A percentile compares a stretch with the other conserved stretches of the same genome.
These are phyloP conservation scores for Hypoxylon cercidicola DNA, from an alignment of 495 filamentous ascomycete species.

Conservation along the genomic window DNA sequence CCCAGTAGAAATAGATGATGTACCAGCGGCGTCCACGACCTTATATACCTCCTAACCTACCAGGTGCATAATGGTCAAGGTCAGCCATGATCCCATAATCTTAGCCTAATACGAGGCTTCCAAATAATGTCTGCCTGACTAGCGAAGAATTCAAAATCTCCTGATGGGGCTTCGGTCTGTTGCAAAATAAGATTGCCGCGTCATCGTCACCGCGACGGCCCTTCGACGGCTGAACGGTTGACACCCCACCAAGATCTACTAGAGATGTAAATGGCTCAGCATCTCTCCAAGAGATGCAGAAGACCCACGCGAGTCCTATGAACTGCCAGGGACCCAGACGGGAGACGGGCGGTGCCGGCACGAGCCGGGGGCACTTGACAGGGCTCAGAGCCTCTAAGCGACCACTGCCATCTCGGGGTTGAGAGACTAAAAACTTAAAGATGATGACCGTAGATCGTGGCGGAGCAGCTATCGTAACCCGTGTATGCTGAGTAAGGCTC, in stretches of 20 bases:
- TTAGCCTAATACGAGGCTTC: neutral
- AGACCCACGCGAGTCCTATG: too few relatives aligned
- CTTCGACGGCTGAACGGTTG: too few relatives aligned
- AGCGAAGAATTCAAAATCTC: neutral
- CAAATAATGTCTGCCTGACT: neutral
- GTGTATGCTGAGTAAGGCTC: neutral
- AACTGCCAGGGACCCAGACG: too few relatives aligned
- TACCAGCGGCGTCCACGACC: too few relatives aligned
- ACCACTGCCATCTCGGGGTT: slow-evolving; percentile 1
- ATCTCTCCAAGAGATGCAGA: too few relatives aligned
- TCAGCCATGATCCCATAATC: too few relatives aligned
- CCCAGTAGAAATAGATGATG: too few relatives aligned
- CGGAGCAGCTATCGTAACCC: slow-evolving; percentile 7
- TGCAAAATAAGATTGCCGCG: neutral
- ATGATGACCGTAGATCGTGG: slow-evolving; percentile 3
- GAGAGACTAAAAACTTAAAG: neutral
- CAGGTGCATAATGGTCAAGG: too few relatives aligned
- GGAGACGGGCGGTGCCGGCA: too few relatives aligned
- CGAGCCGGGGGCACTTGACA: neutral
- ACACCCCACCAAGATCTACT: too few relatives aligned
- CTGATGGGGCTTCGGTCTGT: neutral
- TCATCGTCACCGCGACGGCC: neutral
- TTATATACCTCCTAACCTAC: too few relatives aligned
- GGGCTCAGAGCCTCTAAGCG: neutral
- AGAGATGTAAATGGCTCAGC: too few relatives aligned